phyloP scores from a whole-genome alignment of 169 alveolate species.

The Gregarina niphandrodes region DNA sequence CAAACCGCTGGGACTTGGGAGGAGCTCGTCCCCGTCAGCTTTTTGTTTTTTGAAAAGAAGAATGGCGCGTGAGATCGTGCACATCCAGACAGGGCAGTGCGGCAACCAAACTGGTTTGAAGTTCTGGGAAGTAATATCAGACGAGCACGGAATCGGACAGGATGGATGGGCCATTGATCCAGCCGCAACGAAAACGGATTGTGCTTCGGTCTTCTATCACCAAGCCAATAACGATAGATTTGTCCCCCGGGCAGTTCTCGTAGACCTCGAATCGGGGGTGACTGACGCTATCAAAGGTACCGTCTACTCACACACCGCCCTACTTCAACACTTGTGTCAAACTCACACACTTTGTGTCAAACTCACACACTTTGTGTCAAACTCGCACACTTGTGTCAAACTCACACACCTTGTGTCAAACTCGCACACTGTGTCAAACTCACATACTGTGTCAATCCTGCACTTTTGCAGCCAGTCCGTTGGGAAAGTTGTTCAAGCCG shows the following conservation, averaged over 20 bases:
- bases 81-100: constrained; percentile 94
- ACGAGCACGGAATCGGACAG: constrained; percentile 88
- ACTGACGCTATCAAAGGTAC: constrained; percentile 79
- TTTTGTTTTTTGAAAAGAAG: too few species aligned
- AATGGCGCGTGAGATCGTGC: constrained; percentile 90
- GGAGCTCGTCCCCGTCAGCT: too few species aligned
- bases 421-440: neutral
- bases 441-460: neutral
- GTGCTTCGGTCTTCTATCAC: constrained; percentile 66
- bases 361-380: too few species aligned
- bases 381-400: too few species aligned
- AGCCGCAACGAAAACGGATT: neutral
- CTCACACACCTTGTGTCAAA: too few species aligned
- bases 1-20: too few species aligned
- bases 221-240: constrained; percentile 93
- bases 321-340: too few species aligned
- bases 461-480: constrained; percentile 59
- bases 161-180: neutral
- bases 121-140: constrained; percentile 97
- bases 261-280: constrained; percentile 95
- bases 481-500: constrained; percentile 86
- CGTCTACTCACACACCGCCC: too few species aligned
- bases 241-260: constrained; percentile 89
- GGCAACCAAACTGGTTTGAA: constrained; percentile 96
- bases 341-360: too few species aligned